Conservation (phyloP, 805 yeast genomes). For the Vanderwaltozyma tropicalis region DNA sequence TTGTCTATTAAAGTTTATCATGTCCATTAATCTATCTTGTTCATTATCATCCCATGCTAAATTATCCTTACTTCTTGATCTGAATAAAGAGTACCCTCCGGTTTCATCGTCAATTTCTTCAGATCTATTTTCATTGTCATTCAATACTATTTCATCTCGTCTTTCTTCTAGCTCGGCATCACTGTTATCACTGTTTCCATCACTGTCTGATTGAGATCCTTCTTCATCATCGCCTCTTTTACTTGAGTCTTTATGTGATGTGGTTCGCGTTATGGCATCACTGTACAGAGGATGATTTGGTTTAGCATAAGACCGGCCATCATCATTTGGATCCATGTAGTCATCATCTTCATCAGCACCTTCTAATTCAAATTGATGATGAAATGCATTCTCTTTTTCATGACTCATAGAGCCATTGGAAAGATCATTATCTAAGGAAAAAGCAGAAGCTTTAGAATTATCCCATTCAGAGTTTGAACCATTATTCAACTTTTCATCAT, state of each 20-base stretch:
- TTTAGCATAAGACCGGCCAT: slow-evolving; percentile 63
- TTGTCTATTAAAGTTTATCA: slow-evolving; percentile 15
- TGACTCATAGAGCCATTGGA: slow-evolving; percentile 10
- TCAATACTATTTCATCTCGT: slow-evolving; percentile 9
- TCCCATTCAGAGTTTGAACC: too few species aligned
- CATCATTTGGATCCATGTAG: slow-evolving; percentile 72
- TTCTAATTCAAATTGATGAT: slow-evolving; percentile 38
- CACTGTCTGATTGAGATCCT: too few species aligned
- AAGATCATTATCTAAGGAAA: slow-evolving; percentile 6
- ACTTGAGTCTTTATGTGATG: slow-evolving; percentile 10
- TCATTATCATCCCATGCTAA: slow-evolving; percentile 24
- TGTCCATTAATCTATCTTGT: slow-evolving; percentile 19
- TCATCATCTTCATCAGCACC: slow-evolving; percentile 48
- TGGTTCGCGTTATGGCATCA: slow-evolving; percentile 22
- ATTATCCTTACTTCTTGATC: slow-evolving; percentile 26
- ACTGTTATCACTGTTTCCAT: slow-evolving; percentile 7
- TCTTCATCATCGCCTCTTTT: slow-evolving; percentile 8
- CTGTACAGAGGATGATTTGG: slow-evolving; percentile 48
- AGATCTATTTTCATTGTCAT: slow-evolving; percentile 10
- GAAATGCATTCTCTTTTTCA: slow-evolving; percentile 22
- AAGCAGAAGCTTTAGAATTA: not conserved
- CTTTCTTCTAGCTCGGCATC: slow-evolving; percentile 10
- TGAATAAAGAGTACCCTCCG: slow-evolving; percentile 23
- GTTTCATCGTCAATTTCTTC: slow-evolving; percentile 24
- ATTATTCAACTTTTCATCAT: slow-evolving; percentile 5